Base-by-base conservation (phyloP, 2,329 filamentous ascomycete genomes). In the Apiospora koreana region DNA sequence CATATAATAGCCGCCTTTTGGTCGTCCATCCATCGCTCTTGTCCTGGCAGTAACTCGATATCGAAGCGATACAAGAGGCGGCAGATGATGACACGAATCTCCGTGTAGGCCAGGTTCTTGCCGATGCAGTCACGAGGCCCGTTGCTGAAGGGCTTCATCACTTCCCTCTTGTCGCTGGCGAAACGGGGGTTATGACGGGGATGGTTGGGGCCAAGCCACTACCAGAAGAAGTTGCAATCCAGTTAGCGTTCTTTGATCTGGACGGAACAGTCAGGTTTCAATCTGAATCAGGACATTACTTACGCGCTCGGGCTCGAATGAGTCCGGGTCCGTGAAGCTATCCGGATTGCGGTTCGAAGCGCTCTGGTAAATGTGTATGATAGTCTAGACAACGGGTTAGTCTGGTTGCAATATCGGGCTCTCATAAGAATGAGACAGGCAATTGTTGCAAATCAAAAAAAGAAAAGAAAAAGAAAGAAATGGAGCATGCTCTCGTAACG, bases 91-190 rank as follows among this genome's bases (percentile, higher is more conserved):
- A 72, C 41, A 2, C 71, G 50, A 67, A 73, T 71, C 50, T 74
- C 73, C 43, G 67, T 21, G 31, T 68, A 71, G 2, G 73, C 72
- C 71, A 73, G 68, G 28, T 74, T 75, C 71, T 75, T 72, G 23
- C 74, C 75, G 6, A 75, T n/a, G 46, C 74, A 76, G 62, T 74
- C 73, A 14, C 75, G 71, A 7, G 74, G 68, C 1, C 74, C 74
- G 18, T 69, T 42, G 7, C 65, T 68, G 54, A 76, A 76, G 1
- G 74, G 74, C 68, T 75, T 71, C 46, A 74, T 68, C 7, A 69
- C 71, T 1, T 74, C 72, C 21, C 65, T 64, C 5, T 43, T 46
- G 50, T 73, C 71, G 28, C 46, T 23, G 14, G 48, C 62, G 35
- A 38, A 42, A 18, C 14, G 25, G 14, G 38, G 69, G 8, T 69